A percentile compares a stretch with the other conserved stretches of the same genome.
These are phyloP conservation scores for Podospora sp. DNA, from an alignment of 495 filamentous ascomycete species.

Conservation along the genomic window DNA sequence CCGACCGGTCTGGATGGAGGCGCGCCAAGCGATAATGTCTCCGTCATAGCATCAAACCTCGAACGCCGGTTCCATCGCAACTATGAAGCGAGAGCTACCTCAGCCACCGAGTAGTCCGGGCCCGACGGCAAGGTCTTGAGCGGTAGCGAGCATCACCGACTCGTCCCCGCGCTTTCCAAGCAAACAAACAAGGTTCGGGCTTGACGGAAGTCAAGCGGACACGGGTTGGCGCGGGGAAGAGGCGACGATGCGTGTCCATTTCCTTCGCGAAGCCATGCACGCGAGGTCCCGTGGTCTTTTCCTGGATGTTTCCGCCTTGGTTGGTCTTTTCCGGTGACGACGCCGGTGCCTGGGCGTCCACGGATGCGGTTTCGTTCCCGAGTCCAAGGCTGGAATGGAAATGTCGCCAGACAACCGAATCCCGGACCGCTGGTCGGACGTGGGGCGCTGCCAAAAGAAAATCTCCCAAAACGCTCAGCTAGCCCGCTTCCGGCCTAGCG, in stretches of 20 bases:
- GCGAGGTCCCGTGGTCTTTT: constrained; percentile 7
- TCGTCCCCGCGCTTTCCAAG: neutral
- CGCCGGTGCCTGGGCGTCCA: neutral
- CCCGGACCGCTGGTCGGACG: neutral
- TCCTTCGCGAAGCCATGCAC: neutral
- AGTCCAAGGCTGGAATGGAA: neutral
- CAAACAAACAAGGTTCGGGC: constrained; percentile 8
- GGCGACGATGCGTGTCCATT: neutral
- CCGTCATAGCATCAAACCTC: neutral
- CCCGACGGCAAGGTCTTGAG: neutral
- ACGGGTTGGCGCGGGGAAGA: neutral
- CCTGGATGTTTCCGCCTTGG: neutral
- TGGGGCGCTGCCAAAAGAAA: constrained; percentile 10
- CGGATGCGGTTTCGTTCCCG: neutral
- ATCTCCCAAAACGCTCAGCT: constrained; percentile 10
- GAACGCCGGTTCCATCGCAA: neutral
- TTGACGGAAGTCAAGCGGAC: neutral
- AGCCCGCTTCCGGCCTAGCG: constrained; percentile 8
- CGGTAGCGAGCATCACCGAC: neutral
- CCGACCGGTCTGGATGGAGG: neutral
- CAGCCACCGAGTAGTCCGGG: no score
- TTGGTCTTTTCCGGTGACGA: neutral
- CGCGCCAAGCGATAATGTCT: neutral
- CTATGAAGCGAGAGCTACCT: neutral
- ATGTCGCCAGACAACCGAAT: neutral